phyloP scores from a whole-genome alignment of 2,329 filamentous ascomycete species.

The Colletotrichum coccodes region DNA sequence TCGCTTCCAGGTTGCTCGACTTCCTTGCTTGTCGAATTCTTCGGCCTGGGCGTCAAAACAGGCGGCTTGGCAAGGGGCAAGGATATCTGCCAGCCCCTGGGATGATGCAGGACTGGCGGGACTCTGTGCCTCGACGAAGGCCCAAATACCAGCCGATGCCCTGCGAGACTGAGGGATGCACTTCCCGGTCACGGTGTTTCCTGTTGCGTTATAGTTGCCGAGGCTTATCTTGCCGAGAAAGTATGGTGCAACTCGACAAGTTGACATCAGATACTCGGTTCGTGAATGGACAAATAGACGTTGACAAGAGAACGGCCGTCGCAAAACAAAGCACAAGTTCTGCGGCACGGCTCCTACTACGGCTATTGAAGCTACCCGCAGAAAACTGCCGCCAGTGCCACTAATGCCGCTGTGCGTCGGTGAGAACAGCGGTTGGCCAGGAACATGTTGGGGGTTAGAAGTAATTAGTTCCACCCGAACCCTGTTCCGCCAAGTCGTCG shows the following conservation, averaged over 20 bases:
- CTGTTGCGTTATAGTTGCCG: not conserved
- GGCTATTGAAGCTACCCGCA: not conserved
- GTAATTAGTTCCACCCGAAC: slow-evolving; percentile 2
- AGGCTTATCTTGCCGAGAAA: not conserved
- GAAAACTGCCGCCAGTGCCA: slow-evolving; percentile 10
- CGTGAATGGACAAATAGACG: not conserved
- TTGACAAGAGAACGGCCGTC: slow-evolving; percentile 5
- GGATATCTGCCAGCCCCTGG: slow-evolving; percentile 18
- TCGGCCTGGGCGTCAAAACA: not conserved
- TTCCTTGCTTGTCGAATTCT: slow-evolving; percentile 1
- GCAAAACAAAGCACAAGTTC: slow-evolving; percentile 8
- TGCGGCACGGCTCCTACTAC: slow-evolving; percentile 6
- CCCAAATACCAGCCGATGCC: slow-evolving; percentile 1
- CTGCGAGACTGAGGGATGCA: not conserved
- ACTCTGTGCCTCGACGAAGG: slow-evolving; percentile 1
- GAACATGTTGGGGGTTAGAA: not conserved
- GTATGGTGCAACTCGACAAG: not conserved
- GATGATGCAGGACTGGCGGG: slow-evolving; percentile 19
- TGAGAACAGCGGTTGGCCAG: slow-evolving; percentile 11
- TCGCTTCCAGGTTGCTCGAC: not conserved
- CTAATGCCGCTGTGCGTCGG: slow-evolving; percentile 14
- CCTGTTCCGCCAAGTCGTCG: slow-evolving; percentile 15
- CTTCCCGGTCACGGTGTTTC: not conserved
- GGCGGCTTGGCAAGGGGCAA: slow-evolving; percentile 23
- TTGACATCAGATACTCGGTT: not conserved